phyloP scores from a whole-genome alignment of 208 protist species.

The Trypanosomatidae sp. region DNA sequence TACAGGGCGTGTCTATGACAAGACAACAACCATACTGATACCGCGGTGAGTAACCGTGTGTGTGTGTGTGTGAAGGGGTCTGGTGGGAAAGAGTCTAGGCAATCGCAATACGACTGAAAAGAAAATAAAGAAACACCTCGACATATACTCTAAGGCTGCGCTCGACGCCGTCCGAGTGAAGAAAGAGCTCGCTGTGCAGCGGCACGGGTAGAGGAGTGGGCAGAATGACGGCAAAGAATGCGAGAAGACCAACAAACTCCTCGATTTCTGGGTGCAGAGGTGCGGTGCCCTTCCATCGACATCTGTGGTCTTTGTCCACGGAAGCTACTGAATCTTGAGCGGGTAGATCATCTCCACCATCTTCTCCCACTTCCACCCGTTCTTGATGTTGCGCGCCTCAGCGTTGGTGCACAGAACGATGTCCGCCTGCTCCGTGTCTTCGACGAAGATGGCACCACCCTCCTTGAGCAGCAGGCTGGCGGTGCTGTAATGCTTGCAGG shows the following conservation, averaged over 20 bases:
- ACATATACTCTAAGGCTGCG: background rate
- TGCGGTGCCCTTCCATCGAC: background rate
- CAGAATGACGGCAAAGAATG: background rate
- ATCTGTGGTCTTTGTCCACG: background rate
- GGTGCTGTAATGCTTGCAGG: conserved; percentile 71
- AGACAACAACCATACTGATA: background rate
- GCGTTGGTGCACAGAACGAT: conserved; percentile 76
- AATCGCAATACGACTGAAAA: conserved; percentile 5
- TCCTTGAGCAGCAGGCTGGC: conserved; percentile 66
- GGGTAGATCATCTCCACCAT: conserved; percentile 86
- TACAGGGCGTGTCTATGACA: background rate
- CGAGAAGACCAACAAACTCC: background rate
- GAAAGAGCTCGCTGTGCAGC: background rate
- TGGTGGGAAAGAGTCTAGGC: conserved; percentile 6
- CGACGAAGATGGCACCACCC: conserved; percentile 69
- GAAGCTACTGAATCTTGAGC: conserved; percentile 44
- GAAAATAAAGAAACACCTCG: conserved; percentile 5
- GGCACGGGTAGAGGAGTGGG: background rate
- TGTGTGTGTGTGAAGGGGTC: background rate
- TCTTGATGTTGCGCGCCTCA: conserved; percentile 41
- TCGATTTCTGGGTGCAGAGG: background rate
- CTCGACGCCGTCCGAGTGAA: background rate
- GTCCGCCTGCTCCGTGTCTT: conserved; percentile 50
- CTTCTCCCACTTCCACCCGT: conserved; percentile 76
- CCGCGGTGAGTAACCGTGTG: background rate